phyloP scores from a whole-genome alignment of 2,329 filamentous ascomycete genomes.

The Pseudogymnoascus sp. region DNA sequence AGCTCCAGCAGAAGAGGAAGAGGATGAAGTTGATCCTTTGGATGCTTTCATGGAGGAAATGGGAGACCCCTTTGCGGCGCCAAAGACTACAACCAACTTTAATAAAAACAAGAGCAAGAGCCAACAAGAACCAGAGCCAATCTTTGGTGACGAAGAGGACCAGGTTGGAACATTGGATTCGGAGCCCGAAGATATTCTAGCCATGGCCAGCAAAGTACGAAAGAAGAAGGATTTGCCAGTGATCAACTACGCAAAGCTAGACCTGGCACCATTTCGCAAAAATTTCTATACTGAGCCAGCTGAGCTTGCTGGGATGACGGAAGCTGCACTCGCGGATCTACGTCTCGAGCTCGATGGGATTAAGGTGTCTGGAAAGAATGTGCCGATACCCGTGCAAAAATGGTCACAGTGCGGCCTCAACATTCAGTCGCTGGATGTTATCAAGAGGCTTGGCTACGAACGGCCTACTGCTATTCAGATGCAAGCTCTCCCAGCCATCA shows the following conservation, averaged over 20 bases:
- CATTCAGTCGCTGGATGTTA: slow-evolving; percentile 77
- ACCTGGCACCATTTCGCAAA: slow-evolving; percentile 82
- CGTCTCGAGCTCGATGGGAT: slow-evolving; percentile 89
- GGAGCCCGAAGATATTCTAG: slow-evolving; percentile 57
- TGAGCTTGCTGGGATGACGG: slow-evolving; percentile 75
- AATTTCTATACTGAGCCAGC: slow-evolving; percentile 90
- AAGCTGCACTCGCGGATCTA: slow-evolving; percentile 75
- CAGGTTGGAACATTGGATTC: slow-evolving; percentile 56
- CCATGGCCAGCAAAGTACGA: slow-evolving; percentile 51
- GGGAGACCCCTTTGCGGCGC: slow-evolving; percentile 42
- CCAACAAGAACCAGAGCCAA: slow-evolving; percentile 67
- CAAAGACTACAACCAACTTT: slow-evolving; percentile 28
- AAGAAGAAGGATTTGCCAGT: slow-evolving; percentile 96
- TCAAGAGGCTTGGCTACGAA: slow-evolving; percentile 75
- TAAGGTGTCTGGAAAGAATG: slow-evolving; percentile 80
- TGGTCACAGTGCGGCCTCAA: slow-evolving; percentile 95
- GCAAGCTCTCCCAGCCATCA: slow-evolving; percentile 88
- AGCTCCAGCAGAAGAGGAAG: slow-evolving; percentile 42
- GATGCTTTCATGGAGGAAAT: slow-evolving; percentile 88
- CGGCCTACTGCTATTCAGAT: slow-evolving; percentile 90
- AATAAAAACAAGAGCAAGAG: slow-evolving; percentile 34
- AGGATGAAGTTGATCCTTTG: slow-evolving; percentile 77
- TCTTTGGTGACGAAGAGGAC: slow-evolving; percentile 81
- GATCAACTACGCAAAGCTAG: slow-evolving; percentile 79
- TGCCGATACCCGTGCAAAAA: slow-evolving; percentile 90